A percentile compares a stretch with the other conserved stretches of the same genome.
Evolutionary conservation across 2,329 filamentous ascomycete species (phyloP).

Genomic region (Venturia effusa): DNA sequence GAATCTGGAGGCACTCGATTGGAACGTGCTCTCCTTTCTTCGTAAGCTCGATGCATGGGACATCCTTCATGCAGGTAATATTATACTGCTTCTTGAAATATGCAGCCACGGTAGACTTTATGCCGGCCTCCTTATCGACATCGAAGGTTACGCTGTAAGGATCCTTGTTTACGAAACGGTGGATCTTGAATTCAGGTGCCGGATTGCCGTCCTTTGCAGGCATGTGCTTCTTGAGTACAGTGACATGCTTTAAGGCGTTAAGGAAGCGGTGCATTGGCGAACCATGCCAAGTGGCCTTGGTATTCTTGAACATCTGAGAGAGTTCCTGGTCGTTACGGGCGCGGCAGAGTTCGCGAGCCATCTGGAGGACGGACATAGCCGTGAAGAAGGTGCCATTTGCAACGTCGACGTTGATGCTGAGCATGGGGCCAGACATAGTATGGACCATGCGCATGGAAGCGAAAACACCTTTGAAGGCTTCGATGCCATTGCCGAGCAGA

Average conservation of each 20-base stretch:
- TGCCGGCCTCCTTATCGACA: slow-evolving; percentile 22
- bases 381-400: slow-evolving; percentile 80
- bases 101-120: slow-evolving; percentile 43
- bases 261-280: slow-evolving; percentile 3
- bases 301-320: not conserved
- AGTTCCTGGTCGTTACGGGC: not conserved
- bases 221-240: slow-evolving; percentile 7
- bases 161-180: slow-evolving; percentile 50
- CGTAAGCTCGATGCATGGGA: slow-evolving; percentile 50
- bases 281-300: slow-evolving; percentile 5
- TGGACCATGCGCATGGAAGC: slow-evolving; percentile 70
- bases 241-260: slow-evolving; percentile 8
- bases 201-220: not conserved
- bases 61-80: slow-evolving; percentile 22
- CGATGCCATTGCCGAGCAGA: slow-evolving; percentile 53
- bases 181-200: slow-evolving; percentile 11
- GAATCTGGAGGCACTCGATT: slow-evolving; percentile 7
- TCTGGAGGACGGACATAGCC: not conserved
- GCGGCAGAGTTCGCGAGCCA: not conserved
- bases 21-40: slow-evolving; percentile 37
- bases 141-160: slow-evolving; percentile 25
- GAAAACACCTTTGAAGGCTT: slow-evolving; percentile 83
- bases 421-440: slow-evolving; percentile 40
- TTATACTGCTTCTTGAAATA: slow-evolving; percentile 46
- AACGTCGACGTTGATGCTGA: slow-evolving; percentile 82